A percentile compares a stretch with the other conserved stretches of the same genome.
Conservation (phyloP, 225 moss, liverwort and hornwort species). For the Marchantia polymorpha region DNA sequence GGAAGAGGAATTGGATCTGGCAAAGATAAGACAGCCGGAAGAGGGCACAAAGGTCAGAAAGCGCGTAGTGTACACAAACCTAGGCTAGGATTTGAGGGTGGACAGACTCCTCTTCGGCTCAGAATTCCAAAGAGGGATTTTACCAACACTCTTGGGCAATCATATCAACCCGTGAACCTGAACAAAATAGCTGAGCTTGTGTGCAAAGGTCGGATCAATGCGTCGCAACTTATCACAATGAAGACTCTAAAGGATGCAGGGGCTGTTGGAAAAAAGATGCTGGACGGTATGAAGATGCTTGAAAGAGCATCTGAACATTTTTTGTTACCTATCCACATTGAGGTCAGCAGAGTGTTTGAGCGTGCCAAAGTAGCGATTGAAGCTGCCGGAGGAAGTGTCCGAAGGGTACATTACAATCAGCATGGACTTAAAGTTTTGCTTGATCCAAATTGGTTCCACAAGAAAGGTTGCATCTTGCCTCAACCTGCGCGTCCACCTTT, state of each 20-base stretch:
- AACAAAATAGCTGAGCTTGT: constrained; percentile 77
- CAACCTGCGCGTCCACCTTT: constrained; percentile 86
- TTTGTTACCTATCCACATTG: constrained; percentile 73
- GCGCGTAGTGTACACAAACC: constrained; percentile 87
- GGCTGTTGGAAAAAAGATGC: constrained; percentile 81
- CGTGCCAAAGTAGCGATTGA: constrained; percentile 84
- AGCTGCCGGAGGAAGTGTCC: constrained; percentile 94
- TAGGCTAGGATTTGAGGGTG: constrained; percentile 92
- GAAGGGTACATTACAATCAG: constrained; percentile 85
- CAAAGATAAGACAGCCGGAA: constrained; percentile 90
- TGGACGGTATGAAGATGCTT: constrained; percentile 89
- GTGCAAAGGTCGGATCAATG: constrained; percentile 73
- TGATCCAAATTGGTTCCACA: constrained; percentile 91
- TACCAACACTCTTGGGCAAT: constrained; percentile 66
- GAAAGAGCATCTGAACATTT: constrained; percentile 79
- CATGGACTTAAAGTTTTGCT: constrained; percentile 82
- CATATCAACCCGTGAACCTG: constrained; percentile 92
- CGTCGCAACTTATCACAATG: constrained; percentile 96
- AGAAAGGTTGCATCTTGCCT: constrained; percentile 83
- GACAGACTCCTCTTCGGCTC: constrained; percentile 90
- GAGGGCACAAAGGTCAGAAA: constrained; percentile 98
- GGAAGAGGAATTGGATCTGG: constrained; percentile 97
- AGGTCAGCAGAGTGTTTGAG: constrained; percentile 96
- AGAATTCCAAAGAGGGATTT: constrained; percentile 94
- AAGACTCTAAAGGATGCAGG: constrained; percentile 96